These are phyloP conservation scores for Durio zibethinus DNA, from an alignment of 345 rosid genomes.

Conservation along the genomic window DNA sequence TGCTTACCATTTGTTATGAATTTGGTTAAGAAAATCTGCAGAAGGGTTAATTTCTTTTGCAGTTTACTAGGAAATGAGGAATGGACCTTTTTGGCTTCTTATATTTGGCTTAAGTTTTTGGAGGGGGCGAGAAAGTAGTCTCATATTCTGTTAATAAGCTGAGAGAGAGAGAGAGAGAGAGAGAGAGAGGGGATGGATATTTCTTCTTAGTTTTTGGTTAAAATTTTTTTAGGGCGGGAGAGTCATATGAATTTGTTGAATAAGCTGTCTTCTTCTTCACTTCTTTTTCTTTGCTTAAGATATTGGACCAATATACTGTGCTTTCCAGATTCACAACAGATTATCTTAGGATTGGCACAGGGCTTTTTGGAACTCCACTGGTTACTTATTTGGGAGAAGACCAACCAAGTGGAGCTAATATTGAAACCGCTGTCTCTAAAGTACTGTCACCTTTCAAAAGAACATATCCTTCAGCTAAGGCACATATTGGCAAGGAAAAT, in stretches of 20 bases:
- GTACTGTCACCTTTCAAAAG: constrained; percentile 66
- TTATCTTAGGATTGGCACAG: constrained; percentile 37
- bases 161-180: neutral
- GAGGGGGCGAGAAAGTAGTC: neutral
- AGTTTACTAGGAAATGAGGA: neutral
- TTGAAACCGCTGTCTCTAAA: constrained; percentile 43
- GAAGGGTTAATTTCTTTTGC: constrained; percentile 3
- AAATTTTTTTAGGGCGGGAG: neutral
- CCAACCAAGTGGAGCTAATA: constrained; percentile 55
- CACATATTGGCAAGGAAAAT: constrained; percentile 43
- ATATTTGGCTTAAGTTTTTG: neutral
- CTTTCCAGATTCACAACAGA: constrained; percentile 43
- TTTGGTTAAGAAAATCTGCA: neutral
- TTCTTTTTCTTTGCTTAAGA: neutral
- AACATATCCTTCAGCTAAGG: constrained; percentile 37
- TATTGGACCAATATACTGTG: neutral
- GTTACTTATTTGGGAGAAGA: constrained; percentile 55
- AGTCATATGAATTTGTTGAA: neutral
- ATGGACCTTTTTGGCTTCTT: neutral
- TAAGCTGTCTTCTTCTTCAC: constrained; percentile 5
- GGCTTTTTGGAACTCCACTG: constrained; percentile 70
- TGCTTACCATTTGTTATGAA: neutral
- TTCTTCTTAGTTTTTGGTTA: neutral
- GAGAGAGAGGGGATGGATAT: neutral
- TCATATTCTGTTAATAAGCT: neutral